A percentile compares a stretch with the other conserved stretches of the same genome.
phyloP scores from a whole-genome alignment of 1,139 yeast species.

The Pichia sorboxylosa region DNA sequence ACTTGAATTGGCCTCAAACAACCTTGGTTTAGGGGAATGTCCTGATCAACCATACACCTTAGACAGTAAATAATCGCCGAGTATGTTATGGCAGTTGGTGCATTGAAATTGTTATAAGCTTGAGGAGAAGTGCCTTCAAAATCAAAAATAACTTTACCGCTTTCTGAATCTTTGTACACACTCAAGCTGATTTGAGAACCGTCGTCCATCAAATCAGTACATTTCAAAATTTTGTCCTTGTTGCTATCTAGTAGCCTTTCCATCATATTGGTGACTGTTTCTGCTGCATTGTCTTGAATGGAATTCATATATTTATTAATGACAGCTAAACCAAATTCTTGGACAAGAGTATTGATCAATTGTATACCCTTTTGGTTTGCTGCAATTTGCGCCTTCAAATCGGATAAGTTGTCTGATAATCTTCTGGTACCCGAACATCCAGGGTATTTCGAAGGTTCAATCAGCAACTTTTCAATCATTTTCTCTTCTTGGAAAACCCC shows the following conservation, averaged over 20 bases:
- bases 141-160: conserved; percentile 38
- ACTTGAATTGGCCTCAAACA: conserved; percentile 32
- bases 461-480: conserved; percentile 31
- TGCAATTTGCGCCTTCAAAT: conserved; percentile 56
- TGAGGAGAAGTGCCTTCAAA: conserved; percentile 40
- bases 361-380: conserved; percentile 55
- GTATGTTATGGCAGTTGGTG: conserved; percentile 33
- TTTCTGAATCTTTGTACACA: conserved; percentile 29
- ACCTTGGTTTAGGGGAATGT: conserved; percentile 37
- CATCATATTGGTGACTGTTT: conserved; percentile 33
- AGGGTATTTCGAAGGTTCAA: conserved; percentile 40
- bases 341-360: conserved; percentile 35
- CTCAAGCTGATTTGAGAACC: conserved; percentile 41
- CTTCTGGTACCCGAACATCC: conserved; percentile 55
- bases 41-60: conserved; percentile 33
- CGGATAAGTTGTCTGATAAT: conserved; percentile 47
- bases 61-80: conserved; percentile 34
- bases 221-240: conserved; percentile 28
- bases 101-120: conserved; percentile 32
- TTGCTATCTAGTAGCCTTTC: conserved; percentile 21
- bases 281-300: conserved; percentile 49
- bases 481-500: conserved; percentile 48
- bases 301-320: conserved; percentile 51
- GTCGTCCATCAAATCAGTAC: conserved; percentile 50
- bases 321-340: conserved; percentile 38